A percentile compares a stretch with the other conserved stretches of the same genome.
Evolutionary conservation across 208 protist species (phyloP).

Genomic region (Trypanosomatidae sp.): DNA sequence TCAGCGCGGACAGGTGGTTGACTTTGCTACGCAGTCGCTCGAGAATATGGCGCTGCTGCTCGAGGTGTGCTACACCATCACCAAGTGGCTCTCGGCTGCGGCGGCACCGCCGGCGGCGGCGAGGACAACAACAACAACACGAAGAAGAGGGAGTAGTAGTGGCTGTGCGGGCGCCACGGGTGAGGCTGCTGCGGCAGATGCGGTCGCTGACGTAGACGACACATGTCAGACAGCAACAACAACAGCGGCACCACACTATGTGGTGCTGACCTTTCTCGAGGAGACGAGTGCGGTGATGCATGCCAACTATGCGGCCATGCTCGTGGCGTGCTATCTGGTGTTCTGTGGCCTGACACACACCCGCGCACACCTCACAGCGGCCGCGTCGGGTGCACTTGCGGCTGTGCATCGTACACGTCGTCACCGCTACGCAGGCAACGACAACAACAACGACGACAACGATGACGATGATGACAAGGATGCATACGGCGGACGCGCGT

Average conservation of each 20-base stretch:
- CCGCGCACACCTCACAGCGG: conserved; percentile 27
- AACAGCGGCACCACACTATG: conserved; percentile 32
- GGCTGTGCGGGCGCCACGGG: not conserved
- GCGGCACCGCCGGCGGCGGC: not conserved
- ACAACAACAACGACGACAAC: no score
- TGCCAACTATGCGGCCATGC: conserved; percentile 67
- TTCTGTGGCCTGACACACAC: conserved; percentile 43
- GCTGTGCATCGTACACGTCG: no score
- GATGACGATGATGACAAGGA: no score
- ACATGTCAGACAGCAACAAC: no score
- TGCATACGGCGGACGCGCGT: no score
- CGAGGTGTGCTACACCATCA: conserved; percentile 60
- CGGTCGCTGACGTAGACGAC: no score
- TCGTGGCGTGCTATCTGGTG: conserved; percentile 57
- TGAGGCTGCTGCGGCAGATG: not conserved
- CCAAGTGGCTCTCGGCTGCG: conserved; percentile 37
- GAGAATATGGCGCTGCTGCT: conserved; percentile 59
- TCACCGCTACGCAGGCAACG: no score
- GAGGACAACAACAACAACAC: not conserved
- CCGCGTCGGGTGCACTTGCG: no score
- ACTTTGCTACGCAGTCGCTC: conserved; percentile 58
- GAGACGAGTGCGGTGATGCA: conserved; percentile 27
- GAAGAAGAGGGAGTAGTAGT: not conserved
- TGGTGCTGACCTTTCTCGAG: conserved; percentile 53
- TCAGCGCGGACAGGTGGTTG: conserved; percentile 41